Evolutionary conservation across 1,284 basidiomycete genomes (phyloP).

Genomic region (Filobasidium uniguttulatum): DNA sequence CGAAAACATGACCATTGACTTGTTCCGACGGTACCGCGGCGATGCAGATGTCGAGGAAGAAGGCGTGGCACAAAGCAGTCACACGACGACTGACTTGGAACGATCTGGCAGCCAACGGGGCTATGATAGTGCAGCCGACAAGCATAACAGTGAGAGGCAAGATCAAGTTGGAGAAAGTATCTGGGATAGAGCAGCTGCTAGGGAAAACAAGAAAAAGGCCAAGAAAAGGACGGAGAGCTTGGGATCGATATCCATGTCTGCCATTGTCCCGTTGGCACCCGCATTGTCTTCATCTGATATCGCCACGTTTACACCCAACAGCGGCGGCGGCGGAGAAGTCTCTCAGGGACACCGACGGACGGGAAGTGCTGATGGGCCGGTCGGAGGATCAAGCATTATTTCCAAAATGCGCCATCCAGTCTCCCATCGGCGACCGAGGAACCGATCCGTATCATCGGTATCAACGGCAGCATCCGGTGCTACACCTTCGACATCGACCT

Average conservation of each 20-base stretch:
- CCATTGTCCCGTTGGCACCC: neutral
- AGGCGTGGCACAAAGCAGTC: neutral
- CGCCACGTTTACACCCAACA: too few species aligned
- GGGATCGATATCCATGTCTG: constrained; percentile 1
- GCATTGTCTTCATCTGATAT: neutral
- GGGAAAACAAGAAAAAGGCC: constrained; percentile 1
- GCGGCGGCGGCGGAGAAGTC: neutral
- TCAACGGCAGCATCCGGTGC: constrained; percentile 21
- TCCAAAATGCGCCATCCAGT: neutral
- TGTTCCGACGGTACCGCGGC: neutral
- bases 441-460: constrained; percentile 25
- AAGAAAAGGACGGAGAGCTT: constrained; percentile 9
- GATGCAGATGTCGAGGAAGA: neutral
- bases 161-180: constrained; percentile 13
- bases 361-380: neutral
- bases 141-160: constrained; percentile 7
- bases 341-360: neutral
- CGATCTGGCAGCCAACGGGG: neutral
- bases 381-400: neutral
- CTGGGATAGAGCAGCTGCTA: constrained; percentile 12
- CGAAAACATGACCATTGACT: constrained; percentile 9
- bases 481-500: constrained; percentile 15
- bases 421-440: constrained; percentile 19
- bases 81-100: neutral
- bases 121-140: constrained; percentile 9